phyloP scores from a whole-genome alignment of 2,329 filamentous ascomycete species.

The Penicillium crustosum region DNA sequence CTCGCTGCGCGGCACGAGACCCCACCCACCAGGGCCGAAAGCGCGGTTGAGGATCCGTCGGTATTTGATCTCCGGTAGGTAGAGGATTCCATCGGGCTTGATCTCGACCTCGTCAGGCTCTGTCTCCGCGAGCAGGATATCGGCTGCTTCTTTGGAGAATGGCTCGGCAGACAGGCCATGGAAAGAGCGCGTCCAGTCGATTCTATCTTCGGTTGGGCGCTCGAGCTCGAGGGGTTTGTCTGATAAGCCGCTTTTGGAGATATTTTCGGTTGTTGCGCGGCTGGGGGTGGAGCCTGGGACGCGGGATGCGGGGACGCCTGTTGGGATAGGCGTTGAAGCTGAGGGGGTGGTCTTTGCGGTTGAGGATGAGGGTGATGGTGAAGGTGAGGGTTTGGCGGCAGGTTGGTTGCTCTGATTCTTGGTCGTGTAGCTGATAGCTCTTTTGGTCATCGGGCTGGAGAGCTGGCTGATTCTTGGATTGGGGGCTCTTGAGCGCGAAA shows the following conservation, averaged over 20 bases:
- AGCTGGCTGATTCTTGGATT: background rate
- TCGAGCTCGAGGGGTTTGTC: constrained; percentile 38
- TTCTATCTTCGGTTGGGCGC: constrained; percentile 43
- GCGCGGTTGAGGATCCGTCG: constrained; percentile 81
- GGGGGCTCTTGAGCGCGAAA: constrained; percentile 13
- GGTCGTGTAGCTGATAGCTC: constrained; percentile 21
- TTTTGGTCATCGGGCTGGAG: constrained; percentile 13
- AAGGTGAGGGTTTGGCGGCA: constrained; percentile 2
- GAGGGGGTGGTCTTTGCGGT: constrained; percentile 13
- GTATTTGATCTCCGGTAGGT: constrained; percentile 98
- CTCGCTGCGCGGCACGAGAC: constrained; percentile 82
- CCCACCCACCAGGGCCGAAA: constrained; percentile 96
- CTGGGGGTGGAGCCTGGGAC: constrained; percentile 27
- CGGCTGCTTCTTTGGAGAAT: constrained; percentile 68
- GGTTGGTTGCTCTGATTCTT: constrained; percentile 15
- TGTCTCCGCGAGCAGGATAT: constrained; percentile 67
- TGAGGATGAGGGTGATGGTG: constrained; percentile 8
- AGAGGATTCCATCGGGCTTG: constrained; percentile 95
- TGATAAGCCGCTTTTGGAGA: constrained; percentile 40
- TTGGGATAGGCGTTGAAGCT: background rate
- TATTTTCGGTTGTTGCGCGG: constrained; percentile 36
- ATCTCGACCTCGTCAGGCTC: constrained; percentile 81
- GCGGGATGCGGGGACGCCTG: constrained; percentile 18
- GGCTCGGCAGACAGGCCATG: constrained; percentile 71
- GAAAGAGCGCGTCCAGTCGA: constrained; percentile 83